A percentile compares a stretch with the other conserved stretches of the same genome.
phyloP scores from a whole-genome alignment of 176 grass and related monocot species.

The Zea luxurians region DNA sequence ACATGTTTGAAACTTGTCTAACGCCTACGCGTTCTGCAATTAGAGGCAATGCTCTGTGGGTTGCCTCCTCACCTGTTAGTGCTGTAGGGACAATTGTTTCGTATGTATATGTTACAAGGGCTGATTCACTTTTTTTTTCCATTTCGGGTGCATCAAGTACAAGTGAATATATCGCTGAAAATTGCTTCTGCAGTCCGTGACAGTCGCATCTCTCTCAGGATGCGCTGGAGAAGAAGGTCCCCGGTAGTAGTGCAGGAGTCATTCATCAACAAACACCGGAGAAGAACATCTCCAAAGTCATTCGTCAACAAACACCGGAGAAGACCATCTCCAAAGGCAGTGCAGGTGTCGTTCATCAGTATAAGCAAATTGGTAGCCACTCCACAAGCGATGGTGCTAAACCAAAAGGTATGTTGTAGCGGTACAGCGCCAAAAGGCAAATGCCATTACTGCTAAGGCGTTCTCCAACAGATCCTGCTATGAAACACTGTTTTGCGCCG shows the following conservation, averaged over 20 bases:
- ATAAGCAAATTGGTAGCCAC: conserved; percentile 8
- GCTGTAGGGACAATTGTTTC: background rate
- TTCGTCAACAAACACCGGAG: conserved; percentile 32
- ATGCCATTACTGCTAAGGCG: conserved; percentile 1
- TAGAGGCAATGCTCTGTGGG: background rate
- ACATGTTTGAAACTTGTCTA: background rate
- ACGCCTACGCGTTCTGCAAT: background rate
- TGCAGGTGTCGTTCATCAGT: conserved; percentile 13
- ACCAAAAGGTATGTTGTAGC: conserved; percentile 23
- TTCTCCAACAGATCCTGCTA: no score
- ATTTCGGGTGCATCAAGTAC: conserved; percentile 1
- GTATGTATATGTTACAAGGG: background rate
- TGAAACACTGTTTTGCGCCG: no score
- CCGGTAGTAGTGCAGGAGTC: conserved; percentile 2
- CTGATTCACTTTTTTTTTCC: background rate
- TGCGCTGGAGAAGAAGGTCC: conserved; percentile 16
- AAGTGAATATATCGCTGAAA: background rate
- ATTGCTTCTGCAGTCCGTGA: background rate
- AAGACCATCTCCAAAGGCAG: conserved; percentile 34
- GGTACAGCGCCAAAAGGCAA: background rate
- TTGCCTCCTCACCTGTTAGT: background rate
- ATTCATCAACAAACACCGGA: conserved; percentile 31
- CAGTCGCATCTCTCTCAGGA: conserved; percentile 37
- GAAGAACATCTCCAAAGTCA: conserved; percentile 30
- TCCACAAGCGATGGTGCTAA: background rate